Conservation (phyloP, 169 alveolate species). For the Babesia ovata region DNA sequence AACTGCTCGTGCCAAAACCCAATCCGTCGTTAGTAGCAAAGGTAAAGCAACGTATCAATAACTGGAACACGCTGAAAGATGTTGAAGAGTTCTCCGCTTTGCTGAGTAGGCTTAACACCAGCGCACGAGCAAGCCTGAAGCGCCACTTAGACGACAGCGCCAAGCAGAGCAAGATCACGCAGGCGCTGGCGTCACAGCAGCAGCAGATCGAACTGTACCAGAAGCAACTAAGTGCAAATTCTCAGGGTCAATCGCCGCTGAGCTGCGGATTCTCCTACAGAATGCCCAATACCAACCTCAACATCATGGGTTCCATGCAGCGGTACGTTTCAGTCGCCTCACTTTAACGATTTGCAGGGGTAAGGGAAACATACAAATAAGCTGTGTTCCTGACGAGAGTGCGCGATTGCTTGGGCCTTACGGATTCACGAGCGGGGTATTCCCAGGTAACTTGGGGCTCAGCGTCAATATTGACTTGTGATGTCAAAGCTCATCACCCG, state of each 20-base stretch:
- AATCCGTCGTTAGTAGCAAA: background rate
- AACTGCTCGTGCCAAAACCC: background rate
- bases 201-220: constrained; percentile 70
- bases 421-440: constrained; percentile 77
- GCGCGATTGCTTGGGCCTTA: constrained; percentile 71
- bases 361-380: constrained; percentile 66
- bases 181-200: constrained; percentile 70
- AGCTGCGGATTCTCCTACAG: constrained; percentile 76
- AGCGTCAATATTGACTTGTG: constrained; percentile 67
- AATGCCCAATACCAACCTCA: constrained; percentile 75
- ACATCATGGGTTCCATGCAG: constrained; percentile 49
- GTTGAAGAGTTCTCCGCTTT: constrained; percentile 44
- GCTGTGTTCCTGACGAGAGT: constrained; percentile 80
- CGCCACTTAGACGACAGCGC: constrained; percentile 36
- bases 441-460: constrained; percentile 77
- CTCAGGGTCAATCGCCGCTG: constrained; percentile 54
- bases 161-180: constrained; percentile 58
- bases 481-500: constrained; percentile 2
- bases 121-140: constrained; percentile 33
- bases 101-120: constrained; percentile 15
- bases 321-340: constrained; percentile 7
- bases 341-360: constrained; percentile 42
- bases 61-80: constrained; percentile 29
- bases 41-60: constrained; percentile 2
- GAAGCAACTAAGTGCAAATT: constrained; percentile 34